Percentiles rank a stretch among this genome's conserved stretches.
phyloP scores from a whole-genome alignment of 2,329 filamentous ascomycete genomes.

The Coleophoma cylindrospora region DNA sequence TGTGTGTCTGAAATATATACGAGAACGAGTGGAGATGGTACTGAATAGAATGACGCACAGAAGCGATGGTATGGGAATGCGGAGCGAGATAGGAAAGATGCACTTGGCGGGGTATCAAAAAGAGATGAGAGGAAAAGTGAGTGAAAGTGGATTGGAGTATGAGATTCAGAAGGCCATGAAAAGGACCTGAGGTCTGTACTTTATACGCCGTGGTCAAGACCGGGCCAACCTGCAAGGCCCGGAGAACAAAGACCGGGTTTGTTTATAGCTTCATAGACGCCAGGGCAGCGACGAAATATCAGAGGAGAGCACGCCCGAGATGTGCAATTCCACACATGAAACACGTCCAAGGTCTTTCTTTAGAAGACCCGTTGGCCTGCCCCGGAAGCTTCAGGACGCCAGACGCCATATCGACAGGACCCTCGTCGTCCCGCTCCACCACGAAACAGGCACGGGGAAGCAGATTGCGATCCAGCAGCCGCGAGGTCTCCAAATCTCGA shows the following conservation, averaged over 20 bases:
- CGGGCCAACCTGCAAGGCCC: background rate
- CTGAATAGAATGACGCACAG: background rate
- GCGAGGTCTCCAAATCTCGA: constrained; percentile 7
- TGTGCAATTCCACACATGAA: constrained; percentile 3
- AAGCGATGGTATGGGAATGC: constrained; percentile 1
- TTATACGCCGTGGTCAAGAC: constrained; percentile 4
- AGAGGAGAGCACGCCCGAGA: background rate
- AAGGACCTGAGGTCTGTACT: constrained; percentile 13
- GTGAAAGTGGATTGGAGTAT: constrained; percentile 14
- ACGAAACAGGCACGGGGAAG: constrained; percentile 1
- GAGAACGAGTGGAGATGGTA: constrained; percentile 10
- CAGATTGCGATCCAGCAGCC: constrained; percentile 6
- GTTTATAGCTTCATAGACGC: background rate
- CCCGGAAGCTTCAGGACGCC: background rate
- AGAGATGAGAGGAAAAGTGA: constrained; percentile 7
- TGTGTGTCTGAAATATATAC: background rate
- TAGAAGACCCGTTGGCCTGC: constrained; percentile 7
- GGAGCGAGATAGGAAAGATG: constrained; percentile 13
- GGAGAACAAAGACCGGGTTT: background rate
- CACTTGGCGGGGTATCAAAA: constrained; percentile 14
- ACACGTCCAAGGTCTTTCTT: constrained; percentile 9
- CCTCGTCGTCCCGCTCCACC: background rate
- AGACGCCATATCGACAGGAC: background rate
- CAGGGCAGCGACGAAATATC: background rate
- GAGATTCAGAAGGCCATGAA: constrained; percentile 12